phyloP scores from a whole-genome alignment of 352 stramenopile genomes.

The Phytophthora boehmeriae region DNA sequence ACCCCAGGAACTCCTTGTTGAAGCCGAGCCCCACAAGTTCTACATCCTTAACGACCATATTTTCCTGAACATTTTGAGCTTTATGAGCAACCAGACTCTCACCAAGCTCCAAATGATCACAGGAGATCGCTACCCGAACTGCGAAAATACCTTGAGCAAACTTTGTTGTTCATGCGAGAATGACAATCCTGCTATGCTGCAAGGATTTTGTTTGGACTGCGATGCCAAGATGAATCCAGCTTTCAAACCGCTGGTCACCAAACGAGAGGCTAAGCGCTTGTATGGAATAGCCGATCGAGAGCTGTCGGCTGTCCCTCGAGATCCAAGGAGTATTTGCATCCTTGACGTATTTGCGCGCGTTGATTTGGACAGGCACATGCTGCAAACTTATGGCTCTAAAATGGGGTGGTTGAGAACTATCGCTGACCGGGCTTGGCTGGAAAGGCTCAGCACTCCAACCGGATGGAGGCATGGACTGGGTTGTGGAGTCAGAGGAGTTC shows the following conservation, averaged over 20 bases:
- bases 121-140: conserved; percentile 19
- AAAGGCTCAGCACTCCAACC: no score
- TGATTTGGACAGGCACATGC: conserved; percentile 13
- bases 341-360: not conserved
- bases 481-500: no score
- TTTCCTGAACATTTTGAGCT: conserved; percentile 19
- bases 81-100: conserved; percentile 34
- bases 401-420: conserved; percentile 4
- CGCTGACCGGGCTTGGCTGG: no score
- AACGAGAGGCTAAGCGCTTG: not conserved
- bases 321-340: no score
- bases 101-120: conserved; percentile 37
- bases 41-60: conserved; percentile 10
- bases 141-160: conserved; percentile 16
- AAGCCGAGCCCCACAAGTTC: conserved; percentile 19
- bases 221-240: conserved; percentile 1
- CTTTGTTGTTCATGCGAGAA: conserved; percentile 36
- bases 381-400: not conserved
- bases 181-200: conserved; percentile 24
- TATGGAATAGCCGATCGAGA: not conserved
- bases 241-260: not conserved
- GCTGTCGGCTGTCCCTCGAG: not conserved
- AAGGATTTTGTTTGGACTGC: conserved; percentile 17
- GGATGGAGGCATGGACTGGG: no score
- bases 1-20: not conserved